phyloP scores from a whole-genome alignment of 2,329 filamentous ascomycete genomes.

The Nigrospora osmanthi region DNA sequence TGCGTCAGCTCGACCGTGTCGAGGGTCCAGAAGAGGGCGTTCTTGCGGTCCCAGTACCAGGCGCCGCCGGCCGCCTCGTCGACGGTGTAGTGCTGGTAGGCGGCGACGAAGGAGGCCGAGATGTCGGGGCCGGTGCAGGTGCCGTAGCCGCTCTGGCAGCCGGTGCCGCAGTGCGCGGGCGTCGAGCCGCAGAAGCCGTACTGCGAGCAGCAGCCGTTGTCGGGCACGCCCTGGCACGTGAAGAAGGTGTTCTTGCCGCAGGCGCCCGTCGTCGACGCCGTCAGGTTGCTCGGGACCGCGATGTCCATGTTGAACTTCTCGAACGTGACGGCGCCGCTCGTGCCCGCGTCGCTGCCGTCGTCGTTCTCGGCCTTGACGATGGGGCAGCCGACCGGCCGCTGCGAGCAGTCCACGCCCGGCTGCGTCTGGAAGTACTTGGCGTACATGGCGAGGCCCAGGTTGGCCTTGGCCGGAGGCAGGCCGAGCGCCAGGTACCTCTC shows the following conservation, averaged over 20 bases:
- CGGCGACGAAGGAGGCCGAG: slow-evolving; percentile 47
- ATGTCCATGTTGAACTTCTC: slow-evolving; percentile 18
- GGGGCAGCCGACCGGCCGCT: slow-evolving; percentile 42
- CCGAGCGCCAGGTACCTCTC: slow-evolving; percentile 52
- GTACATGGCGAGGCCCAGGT: slow-evolving; percentile 61
- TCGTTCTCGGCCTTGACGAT: slow-evolving; percentile 50
- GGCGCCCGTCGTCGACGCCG: slow-evolving; percentile 16
- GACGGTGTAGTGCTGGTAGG: slow-evolving; percentile 42
- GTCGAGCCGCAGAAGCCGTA: slow-evolving; percentile 23
- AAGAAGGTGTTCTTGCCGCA: slow-evolving; percentile 20
- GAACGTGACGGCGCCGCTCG: slow-evolving; percentile 51
- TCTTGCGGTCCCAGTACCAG: slow-evolving; percentile 57
- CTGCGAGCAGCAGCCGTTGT: slow-evolving; percentile 22
- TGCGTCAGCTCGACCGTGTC: slow-evolving; percentile 55
- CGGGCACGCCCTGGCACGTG: slow-evolving; percentile 17
- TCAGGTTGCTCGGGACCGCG: slow-evolving; percentile 14
- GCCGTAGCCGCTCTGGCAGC: slow-evolving; percentile 24
- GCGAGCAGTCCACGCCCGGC: slow-evolving; percentile 27
- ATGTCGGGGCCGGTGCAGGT: slow-evolving; percentile 42
- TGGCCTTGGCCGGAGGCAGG: slow-evolving; percentile 42
- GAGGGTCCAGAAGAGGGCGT: slow-evolving; percentile 65
- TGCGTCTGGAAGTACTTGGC: slow-evolving; percentile 55
- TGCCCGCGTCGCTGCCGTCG: slow-evolving; percentile 47
- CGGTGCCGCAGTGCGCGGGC: slow-evolving; percentile 3
- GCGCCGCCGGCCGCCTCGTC: slow-evolving; percentile 54